phyloP scores from a whole-genome alignment of 371 early-diverging fungal species.

The Rhizopus delemar region DNA sequence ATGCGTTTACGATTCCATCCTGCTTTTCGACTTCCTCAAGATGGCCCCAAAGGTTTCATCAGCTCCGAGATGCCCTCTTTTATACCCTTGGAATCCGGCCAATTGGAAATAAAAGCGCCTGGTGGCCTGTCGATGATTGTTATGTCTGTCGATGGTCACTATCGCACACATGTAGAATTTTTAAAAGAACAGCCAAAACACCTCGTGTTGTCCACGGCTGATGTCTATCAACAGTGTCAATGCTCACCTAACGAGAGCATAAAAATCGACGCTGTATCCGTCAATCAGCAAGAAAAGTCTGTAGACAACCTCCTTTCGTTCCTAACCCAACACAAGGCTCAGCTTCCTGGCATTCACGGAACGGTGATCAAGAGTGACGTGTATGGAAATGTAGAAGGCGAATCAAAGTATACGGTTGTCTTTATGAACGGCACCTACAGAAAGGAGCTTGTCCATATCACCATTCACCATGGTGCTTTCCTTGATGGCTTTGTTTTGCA shows the following conservation, averaged over 20 bases:
- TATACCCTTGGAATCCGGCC: conserved; percentile 36
- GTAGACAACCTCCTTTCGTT: conserved; percentile 37
- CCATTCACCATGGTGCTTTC: conserved; percentile 48
- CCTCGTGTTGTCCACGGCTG: conserved; percentile 8
- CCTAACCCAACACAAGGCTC: conserved; percentile 24
- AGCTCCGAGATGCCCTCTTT: conserved; percentile 22
- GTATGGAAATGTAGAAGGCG: conserved; percentile 15
- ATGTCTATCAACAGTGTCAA: conserved; percentile 22
- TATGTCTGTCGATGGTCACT: conserved; percentile 50
- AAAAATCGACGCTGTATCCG: conserved; percentile 39
- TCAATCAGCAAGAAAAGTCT: conserved; percentile 32
- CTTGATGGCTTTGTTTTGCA: conserved; percentile 54
- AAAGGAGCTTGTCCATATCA: conserved; percentile 27
- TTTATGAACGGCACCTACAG: conserved; percentile 1
- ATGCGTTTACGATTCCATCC: conserved; percentile 67
- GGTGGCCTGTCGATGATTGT: conserved; percentile 62
- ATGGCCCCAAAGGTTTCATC: conserved; percentile 33
- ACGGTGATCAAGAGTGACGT: conserved; percentile 34
- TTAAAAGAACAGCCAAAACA: conserved; percentile 35
- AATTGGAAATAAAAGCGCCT: conserved; percentile 41
- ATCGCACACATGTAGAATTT: conserved; percentile 58
- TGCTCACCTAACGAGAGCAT: conserved; percentile 36
- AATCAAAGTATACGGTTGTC: conserved; percentile 5
- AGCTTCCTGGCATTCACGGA: conserved; percentile 32
- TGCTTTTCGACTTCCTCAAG: conserved; percentile 56